These are phyloP conservation scores for Rhexocercosporidium sp. DNA, from an alignment of 2,329 filamentous ascomycete genomes.

Conservation along the genomic window DNA sequence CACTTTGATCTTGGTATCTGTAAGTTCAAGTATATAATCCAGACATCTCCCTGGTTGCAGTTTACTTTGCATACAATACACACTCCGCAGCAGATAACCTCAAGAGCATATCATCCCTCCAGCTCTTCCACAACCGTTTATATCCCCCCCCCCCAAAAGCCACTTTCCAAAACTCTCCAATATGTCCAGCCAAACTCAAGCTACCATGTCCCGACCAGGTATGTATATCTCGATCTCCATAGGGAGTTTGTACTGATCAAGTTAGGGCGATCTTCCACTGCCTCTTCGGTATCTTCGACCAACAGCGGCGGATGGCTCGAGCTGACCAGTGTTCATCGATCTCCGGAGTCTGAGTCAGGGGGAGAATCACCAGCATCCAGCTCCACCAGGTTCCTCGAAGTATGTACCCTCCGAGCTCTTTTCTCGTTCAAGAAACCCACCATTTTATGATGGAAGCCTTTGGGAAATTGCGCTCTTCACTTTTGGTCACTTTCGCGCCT, in stretches of 20 bases:
- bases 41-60: not conserved
- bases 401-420: not conserved
- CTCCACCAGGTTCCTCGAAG: not conserved
- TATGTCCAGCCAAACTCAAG: constrained; percentile 6
- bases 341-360: not conserved
- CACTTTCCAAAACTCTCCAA: not conserved
- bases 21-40: not conserved
- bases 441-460: no score
- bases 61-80: not conserved
- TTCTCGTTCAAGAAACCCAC: no score
- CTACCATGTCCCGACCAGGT: constrained; percentile 6
- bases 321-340: not conserved
- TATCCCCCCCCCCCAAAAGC: no score
- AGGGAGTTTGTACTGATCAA: not conserved
- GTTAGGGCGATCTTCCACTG: not conserved
- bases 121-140: no score
- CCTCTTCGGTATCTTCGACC: not conserved
- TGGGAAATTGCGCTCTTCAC: no score
- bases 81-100: not conserved
- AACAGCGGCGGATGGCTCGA: not conserved
- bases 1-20: not conserved
- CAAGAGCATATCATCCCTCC: not conserved
- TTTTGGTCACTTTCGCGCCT: not conserved
- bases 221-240: not conserved
- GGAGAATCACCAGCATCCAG: not conserved